These are phyloP conservation scores for Lumnitzera littorea DNA, from an alignment of 345 rosid genomes.

Conservation along the genomic window DNA sequence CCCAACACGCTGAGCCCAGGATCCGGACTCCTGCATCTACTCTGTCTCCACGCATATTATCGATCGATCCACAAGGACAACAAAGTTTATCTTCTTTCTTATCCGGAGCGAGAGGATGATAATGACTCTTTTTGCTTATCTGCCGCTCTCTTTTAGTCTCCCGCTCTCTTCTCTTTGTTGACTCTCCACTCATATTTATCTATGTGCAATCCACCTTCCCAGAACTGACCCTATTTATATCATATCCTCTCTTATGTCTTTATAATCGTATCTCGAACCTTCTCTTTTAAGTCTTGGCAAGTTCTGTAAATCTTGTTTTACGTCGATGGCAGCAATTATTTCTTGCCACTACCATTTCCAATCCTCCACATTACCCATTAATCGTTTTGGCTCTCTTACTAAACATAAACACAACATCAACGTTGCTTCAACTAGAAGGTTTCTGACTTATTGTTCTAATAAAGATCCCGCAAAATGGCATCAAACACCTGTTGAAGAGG, in stretches of 20 bases:
- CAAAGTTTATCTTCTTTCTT: constrained; percentile 15
- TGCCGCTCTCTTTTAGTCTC: neutral
- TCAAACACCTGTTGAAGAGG: constrained; percentile 24
- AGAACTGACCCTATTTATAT: neutral
- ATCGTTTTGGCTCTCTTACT: constrained; percentile 9
- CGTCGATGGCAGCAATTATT: constrained; percentile 37
- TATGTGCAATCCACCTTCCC: neutral
- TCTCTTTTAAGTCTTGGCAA: constrained; percentile 5
- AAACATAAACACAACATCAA: constrained; percentile 10
- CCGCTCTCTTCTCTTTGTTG: neutral
- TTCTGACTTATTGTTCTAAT: constrained; percentile 28
- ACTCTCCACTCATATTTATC: constrained; percentile 1
- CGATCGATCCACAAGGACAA: too few relatives aligned
- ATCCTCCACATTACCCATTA: constrained; percentile 27
- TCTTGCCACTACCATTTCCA: constrained; percentile 25
- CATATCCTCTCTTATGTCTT: neutral
- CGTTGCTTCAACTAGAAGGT: constrained; percentile 19
- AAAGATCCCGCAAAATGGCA: constrained; percentile 18
- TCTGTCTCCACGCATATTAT: too few relatives aligned
- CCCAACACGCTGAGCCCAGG: too few relatives aligned
- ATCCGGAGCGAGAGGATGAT: constrained; percentile 35
- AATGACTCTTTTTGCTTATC: neutral
- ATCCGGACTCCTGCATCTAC: too few relatives aligned
- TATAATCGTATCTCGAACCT: constrained; percentile 1
- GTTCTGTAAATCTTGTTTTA: constrained; percentile 2